Evolutionary conservation across 257 asterid species (phyloP).

Genomic region (Ligustrum vulgare): DNA sequence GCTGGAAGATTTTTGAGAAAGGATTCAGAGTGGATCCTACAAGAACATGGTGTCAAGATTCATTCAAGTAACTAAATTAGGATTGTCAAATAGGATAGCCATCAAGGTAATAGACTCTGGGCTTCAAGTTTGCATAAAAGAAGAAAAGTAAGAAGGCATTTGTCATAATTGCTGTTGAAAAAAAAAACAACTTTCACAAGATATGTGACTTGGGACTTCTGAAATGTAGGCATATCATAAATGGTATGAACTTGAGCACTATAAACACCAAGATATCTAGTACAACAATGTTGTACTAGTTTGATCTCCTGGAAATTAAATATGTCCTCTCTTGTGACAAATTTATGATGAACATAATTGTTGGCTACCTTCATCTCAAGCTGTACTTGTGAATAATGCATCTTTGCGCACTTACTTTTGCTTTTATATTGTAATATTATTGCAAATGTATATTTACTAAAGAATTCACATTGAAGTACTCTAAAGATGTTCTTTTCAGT

Average conservation of each 20-base stretch:
- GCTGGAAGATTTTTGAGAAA: background rate
- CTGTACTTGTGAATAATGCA: background rate
- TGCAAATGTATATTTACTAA: background rate
- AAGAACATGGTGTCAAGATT: background rate
- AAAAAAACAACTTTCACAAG: background rate
- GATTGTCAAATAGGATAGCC: background rate
- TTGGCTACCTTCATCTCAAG: background rate
- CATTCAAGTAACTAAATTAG: background rate
- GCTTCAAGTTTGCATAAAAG: background rate
- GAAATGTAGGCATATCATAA: background rate
- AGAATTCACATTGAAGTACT: background rate
- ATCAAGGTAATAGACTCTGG: background rate
- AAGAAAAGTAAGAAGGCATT: background rate
- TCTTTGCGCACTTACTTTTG: background rate
- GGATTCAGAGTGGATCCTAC: background rate
- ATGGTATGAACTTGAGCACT: background rate
- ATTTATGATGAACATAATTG: background rate
- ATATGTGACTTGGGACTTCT: background rate
- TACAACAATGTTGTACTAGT: background rate
- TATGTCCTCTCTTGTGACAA: background rate
- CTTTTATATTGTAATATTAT: background rate
- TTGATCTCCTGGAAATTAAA: background rate
- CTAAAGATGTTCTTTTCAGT: background rate
- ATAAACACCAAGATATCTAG: background rate
- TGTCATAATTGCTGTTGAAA: background rate